Evolutionary conservation across 1,284 basidiomycete species (phyloP), one percentile per base, ranked within the genome.

Genomic region (Ceratobasidium sp.): DNA sequence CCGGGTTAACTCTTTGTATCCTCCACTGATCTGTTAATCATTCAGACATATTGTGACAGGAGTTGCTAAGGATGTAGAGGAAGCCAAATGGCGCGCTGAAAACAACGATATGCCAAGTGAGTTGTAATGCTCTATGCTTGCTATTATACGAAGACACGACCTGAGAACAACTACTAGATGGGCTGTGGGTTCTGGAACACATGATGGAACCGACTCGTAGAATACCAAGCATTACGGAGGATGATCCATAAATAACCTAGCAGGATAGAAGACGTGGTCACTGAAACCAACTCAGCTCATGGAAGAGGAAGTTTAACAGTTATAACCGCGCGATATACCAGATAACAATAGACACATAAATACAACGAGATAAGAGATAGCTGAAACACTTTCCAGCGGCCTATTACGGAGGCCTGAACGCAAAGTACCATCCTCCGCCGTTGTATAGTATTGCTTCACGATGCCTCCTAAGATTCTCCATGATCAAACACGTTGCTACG

Each of bases 71-170:
- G 89, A 93, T 80, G 80, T 85, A 81, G 88, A 89, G 10, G 91
- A 93, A 82, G 95, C 94, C 0, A 81, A 87, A 15, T 90, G 90
- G 89, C 89, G 94, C 80, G 92, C 93, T 69, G 88, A 91, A 81
- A 87, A 89, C 78, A 94, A 94, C 80, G 93, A 94, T 84, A 89
- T 90, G 81, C 93, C 93, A 17, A 95, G 94, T 94, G 81, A 80
- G 91, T 84, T 42, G 9, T n/a, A 26, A 46, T 59, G 54, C 50
- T 48, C 23, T 13, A 42, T 20, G 2, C 3, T 26, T 17, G 3
- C 17, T 61, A 23, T 61, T 66, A 28, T 38, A 17, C 23, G 33
- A 6, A 12, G 28, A 28, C 20, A 42, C 64, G 46, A n/a, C 42
- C 13, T 33, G 6, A 20, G 46, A 56, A 64, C 13, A 10, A 52